A percentile compares a stretch with the other conserved stretches of the same genome.
These are phyloP conservation scores for Vitis hybrid DNA, from an alignment of 177 flowering plant genomes.

Conservation along the genomic window DNA sequence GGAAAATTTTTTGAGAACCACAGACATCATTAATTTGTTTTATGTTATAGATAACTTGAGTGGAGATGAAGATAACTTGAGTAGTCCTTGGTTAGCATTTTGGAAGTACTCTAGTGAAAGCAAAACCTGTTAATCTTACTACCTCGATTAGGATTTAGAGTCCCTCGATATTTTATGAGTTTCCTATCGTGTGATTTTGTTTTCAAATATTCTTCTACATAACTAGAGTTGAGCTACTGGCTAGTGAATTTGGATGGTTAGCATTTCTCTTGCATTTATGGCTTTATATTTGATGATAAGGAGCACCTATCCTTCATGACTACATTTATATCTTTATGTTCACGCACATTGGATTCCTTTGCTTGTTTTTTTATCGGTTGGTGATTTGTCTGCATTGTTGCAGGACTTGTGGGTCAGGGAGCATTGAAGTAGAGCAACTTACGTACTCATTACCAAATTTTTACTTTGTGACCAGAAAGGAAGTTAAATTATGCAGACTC, in stretches of 20 bases:
- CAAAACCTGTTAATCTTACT: no score
- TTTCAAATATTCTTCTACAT: background rate
- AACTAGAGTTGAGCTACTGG: background rate
- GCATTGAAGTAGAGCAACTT: conserved; percentile 24
- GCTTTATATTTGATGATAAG: background rate
- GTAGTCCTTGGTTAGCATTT: no score
- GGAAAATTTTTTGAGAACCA: no score
- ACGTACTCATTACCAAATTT: conserved; percentile 8
- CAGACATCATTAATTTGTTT: no score
- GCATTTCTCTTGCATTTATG: background rate
- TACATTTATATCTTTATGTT: conserved; percentile 26
- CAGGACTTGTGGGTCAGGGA: conserved; percentile 55
- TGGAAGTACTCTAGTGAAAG: no score
- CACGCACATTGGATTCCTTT: conserved; percentile 32
- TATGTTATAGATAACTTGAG: no score
- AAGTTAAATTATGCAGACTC: conserved; percentile 59
- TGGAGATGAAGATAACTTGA: no score
- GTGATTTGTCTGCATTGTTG: conserved; percentile 28
- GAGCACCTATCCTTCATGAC: conserved; percentile 9
- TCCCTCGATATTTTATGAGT: background rate
- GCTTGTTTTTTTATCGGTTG: conserved; percentile 19
- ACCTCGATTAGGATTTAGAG: background rate
- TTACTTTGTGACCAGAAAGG: conserved; percentile 12
- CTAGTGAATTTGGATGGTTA: background rate
- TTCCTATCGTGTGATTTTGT: background rate